A percentile compares a stretch with the other conserved stretches of the same genome.
Evolutionary conservation across 176 grass and related monocot genomes (phyloP).

Genomic region (Triticum dicoccoides): DNA sequence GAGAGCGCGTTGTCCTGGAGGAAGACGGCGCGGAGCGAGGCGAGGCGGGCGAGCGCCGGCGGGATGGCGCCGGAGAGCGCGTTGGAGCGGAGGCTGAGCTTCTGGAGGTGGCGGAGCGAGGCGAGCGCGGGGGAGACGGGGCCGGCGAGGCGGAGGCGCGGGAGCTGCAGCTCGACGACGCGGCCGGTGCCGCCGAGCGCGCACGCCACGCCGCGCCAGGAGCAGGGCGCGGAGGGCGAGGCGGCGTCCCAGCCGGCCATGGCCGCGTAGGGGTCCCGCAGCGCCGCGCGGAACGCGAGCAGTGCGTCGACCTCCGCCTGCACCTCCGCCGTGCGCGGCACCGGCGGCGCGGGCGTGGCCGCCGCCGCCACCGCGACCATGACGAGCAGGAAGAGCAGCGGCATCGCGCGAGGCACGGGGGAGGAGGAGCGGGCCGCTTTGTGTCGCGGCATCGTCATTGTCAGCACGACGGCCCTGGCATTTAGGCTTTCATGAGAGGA

Average conservation of each 20-base stretch:
- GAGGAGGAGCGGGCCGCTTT: constrained; percentile 6
- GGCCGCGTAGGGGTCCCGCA: constrained; percentile 66
- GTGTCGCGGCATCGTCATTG: background rate
- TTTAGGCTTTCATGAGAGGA: constrained; percentile 33
- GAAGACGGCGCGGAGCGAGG: constrained; percentile 65
- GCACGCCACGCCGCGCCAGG: constrained; percentile 84
- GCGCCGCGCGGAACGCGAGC: constrained; percentile 46
- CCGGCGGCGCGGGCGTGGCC: background rate
- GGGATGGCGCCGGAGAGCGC: constrained; percentile 68
- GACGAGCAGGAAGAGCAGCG: constrained; percentile 39
- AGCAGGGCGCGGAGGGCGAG: constrained; percentile 61
- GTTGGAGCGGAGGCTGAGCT: constrained; percentile 89
- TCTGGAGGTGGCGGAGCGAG: constrained; percentile 58
- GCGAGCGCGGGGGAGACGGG: constrained; percentile 58
- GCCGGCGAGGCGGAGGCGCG: constrained; percentile 69
- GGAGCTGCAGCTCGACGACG: constrained; percentile 83
- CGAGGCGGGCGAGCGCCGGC: constrained; percentile 43
- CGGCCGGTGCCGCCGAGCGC: constrained; percentile 8
- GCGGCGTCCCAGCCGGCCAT: constrained; percentile 62
- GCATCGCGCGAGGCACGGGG: background rate
- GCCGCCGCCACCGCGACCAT: constrained; percentile 7
- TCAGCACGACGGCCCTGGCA: constrained; percentile 27
- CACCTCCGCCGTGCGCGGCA: constrained; percentile 43
- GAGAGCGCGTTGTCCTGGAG: constrained; percentile 85
- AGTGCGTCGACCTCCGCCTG: constrained; percentile 73